Base-by-base conservation (phyloP, 2,329 filamentous ascomycete genomes). In the Spiromastix sp. region DNA sequence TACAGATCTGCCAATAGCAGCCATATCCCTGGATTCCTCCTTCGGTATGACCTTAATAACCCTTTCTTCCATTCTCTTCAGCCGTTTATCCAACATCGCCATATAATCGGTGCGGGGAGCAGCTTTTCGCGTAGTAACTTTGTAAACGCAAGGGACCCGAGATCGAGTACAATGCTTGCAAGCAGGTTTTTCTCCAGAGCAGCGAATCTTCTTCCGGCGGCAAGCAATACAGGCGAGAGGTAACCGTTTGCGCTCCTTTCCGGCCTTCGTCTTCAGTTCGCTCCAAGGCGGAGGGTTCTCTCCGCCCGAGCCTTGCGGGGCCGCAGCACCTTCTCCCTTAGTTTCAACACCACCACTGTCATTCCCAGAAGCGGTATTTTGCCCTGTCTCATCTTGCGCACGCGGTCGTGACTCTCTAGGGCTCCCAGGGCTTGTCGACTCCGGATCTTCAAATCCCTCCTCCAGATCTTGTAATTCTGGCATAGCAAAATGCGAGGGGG, bases 61-160 rank as follows among this genome's bases (percentile, higher is more conserved):
- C 38, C 89, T 80, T 51, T 96, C 89, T 60, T 98, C 91, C 91
- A 96, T 96, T 38, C 89, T 73, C 66, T 93, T 95, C 46, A 96
- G 60, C 35, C 91, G 75, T 62, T 94, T 95, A 62, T 96, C 91
- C 49, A 96, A 66, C 86, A 96, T 96, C 27, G 87, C 86, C 91
- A 96, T 96, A 60, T 96, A 96, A 60, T 96, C 91, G 12, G 91
- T 96, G 34, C 91, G 74, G 2, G 91, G 91, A 3, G 87, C 86
- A 1, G 89, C 86, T 59, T 96, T 96, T 41, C 91, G 74, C 3
- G 87, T 86, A 0, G 87, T 96, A 40, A 94, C 85, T 54, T 96
- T 96, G 70, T 96, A 98, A 4, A 96, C 87, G 56, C 91, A 98
- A 2, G 89, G 89, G 48, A 93, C 93, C 28, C 89, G 77, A 34